Evolutionary conservation across 208 protist genomes (phyloP).

Genomic region (Porcisia hertigi): DNA sequence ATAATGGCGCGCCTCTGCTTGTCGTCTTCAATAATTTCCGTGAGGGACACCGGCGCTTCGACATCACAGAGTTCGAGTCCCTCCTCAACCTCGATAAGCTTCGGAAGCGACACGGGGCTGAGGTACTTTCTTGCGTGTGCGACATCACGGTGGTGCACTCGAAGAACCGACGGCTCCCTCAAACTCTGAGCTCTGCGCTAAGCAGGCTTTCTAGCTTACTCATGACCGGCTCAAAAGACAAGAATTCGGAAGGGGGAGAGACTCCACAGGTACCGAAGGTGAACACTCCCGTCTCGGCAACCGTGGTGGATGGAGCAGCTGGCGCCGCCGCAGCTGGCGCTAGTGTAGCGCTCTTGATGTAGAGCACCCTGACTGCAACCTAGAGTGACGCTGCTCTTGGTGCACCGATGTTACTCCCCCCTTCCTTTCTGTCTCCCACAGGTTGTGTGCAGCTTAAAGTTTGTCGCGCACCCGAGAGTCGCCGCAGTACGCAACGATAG

Average conservation of each 20-base stretch:
- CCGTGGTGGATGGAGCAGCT: conserved; percentile 4
- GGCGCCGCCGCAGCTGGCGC: conserved; percentile 15
- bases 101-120: conserved; percentile 30
- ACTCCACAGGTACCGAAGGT: conserved; percentile 31
- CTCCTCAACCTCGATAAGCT: conserved; percentile 53
- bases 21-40: conserved; percentile 88
- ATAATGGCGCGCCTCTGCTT: conserved; percentile 54
- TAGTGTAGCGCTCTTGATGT: neutral
- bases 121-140: conserved; percentile 65
- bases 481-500: neutral
- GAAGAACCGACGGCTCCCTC: conserved; percentile 41
- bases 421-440: too few species aligned
- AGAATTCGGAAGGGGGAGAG: neutral
- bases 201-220: conserved; percentile 50
- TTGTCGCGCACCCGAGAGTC: too few species aligned
- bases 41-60: conserved; percentile 35
- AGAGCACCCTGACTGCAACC: neutral
- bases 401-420: too few species aligned
- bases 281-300: conserved; percentile 1
- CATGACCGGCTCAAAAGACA: conserved; percentile 7
- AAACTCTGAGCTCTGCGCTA: conserved; percentile 44
- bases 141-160: conserved; percentile 75
- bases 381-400: neutral
- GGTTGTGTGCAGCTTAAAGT: too few species aligned
- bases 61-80: conserved; percentile 41